phyloP scores from a whole-genome alignment of 441 rosid genomes.

The Corymbia calophylla region DNA sequence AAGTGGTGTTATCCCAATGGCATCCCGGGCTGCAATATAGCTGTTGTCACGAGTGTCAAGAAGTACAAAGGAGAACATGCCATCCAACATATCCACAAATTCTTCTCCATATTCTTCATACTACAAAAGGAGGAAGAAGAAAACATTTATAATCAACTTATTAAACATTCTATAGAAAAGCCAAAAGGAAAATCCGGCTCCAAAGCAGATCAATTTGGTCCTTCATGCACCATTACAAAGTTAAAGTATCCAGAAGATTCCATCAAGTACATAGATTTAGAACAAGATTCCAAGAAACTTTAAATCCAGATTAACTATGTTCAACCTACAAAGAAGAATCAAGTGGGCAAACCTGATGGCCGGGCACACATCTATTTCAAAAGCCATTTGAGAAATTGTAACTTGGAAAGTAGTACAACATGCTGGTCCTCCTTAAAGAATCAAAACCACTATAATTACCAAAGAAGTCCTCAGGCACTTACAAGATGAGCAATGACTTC shows the following conservation, averaged over 20 bases:
- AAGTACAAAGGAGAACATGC: constrained; percentile 98
- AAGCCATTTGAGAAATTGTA: neutral
- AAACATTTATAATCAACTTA: neutral
- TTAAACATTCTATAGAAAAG: neutral
- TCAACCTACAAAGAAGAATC: neutral
- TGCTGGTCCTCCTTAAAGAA: neutral
- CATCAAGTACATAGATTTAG: neutral
- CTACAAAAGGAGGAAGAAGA: constrained; percentile 25
- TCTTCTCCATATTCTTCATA: constrained; percentile 96
- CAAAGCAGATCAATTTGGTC: neutral
- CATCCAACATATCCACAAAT: constrained; percentile 89
- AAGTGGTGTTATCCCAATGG: constrained; percentile 87
- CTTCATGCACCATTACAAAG: neutral
- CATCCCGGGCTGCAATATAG: constrained; percentile 94
- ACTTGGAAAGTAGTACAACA: neutral
- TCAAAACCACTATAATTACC: neutral
- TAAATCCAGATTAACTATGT: neutral
- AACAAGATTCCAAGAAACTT: neutral
- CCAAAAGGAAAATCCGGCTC: neutral
- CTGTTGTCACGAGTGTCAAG: constrained; percentile 84
- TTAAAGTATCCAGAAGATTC: neutral
- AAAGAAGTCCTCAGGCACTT: constrained; percentile 16
- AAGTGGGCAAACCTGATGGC: neutral
- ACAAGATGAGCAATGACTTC: constrained; percentile 99
- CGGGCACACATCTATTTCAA: neutral